Evolutionary conservation across 208 protist genomes (phyloP).

Genomic region (Trypanosoma congolense): DNA sequence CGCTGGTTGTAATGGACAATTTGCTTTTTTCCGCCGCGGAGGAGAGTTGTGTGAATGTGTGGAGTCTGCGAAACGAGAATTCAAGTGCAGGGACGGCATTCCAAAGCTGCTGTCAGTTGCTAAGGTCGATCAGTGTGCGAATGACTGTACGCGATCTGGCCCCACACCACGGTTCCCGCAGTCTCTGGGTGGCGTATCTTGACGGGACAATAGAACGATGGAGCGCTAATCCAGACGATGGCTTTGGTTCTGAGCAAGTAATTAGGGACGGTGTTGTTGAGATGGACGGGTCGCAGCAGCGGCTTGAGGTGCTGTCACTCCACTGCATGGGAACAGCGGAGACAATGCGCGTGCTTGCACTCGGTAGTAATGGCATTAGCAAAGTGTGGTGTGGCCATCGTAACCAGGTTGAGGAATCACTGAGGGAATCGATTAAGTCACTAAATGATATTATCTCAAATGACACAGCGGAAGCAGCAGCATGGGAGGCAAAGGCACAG

Average conservation of each 20-base stretch:
- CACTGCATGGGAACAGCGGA: conserved; percentile 53
- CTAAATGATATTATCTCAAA: conserved; percentile 62
- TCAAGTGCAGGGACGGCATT: neutral
- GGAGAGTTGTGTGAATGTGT: conserved; percentile 67
- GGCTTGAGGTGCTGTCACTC: conserved; percentile 26
- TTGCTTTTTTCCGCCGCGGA: conserved; percentile 76
- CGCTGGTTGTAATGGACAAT: conserved; percentile 49
- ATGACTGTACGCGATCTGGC: conserved; percentile 51
- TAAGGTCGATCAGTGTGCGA: conserved; percentile 56
- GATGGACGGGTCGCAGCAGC: neutral
- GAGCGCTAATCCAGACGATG: conserved; percentile 79
- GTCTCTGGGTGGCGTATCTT: conserved; percentile 73
- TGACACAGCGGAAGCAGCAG: conserved; percentile 64
- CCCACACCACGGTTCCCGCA: conserved; percentile 43
- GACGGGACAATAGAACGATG: conserved; percentile 80
- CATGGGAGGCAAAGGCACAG: conserved; percentile 53
- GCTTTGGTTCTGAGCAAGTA: conserved; percentile 81
- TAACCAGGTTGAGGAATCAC: conserved; percentile 64
- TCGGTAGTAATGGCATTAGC: conserved; percentile 85
- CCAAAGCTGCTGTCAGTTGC: conserved; percentile 21
- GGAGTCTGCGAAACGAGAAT: conserved; percentile 29
- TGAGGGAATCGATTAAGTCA: conserved; percentile 40
- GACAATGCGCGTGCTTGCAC: conserved; percentile 70
- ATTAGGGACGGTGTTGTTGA: conserved; percentile 40
- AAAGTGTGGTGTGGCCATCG: conserved; percentile 80